Evolutionary conservation across 1,284 basidiomycete genomes (phyloP).

Genomic region (Tilletia horrida): DNA sequence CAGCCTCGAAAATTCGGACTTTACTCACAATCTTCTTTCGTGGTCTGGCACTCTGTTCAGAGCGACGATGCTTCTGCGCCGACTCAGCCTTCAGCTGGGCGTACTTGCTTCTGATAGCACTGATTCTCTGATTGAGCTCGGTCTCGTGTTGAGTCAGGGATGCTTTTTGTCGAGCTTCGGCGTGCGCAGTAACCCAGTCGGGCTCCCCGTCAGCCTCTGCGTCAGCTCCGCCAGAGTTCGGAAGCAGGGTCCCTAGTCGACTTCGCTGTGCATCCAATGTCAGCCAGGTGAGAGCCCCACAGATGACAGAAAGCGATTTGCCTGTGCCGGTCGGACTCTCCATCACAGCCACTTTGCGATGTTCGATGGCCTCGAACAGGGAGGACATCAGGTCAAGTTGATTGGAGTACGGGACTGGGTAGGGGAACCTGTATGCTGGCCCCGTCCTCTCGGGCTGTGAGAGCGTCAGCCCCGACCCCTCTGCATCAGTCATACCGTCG

Average conservation of each 20-base stretch:
- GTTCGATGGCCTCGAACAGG: constrained; percentile 76
- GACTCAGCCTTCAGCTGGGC: constrained; percentile 1
- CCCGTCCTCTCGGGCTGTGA: constrained; percentile 7
- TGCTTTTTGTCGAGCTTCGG: constrained; percentile 35
- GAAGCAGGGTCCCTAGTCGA: constrained; percentile 19
- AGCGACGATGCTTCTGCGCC: neutral
- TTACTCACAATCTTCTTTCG: constrained; percentile 17
- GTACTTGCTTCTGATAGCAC: constrained; percentile 22
- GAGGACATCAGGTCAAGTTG: constrained; percentile 85
- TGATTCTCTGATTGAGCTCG: constrained; percentile 43
- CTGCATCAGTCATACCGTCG: neutral
- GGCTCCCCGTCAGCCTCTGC: constrained; percentile 45
- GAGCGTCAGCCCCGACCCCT: neutral
- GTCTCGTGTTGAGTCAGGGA: constrained; percentile 26
- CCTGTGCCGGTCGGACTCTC: constrained; percentile 60
- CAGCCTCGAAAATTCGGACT: neutral
- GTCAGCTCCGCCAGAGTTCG: neutral
- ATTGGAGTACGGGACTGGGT: constrained; percentile 70
- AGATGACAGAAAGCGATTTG: constrained; percentile 57
- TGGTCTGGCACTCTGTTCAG: neutral
- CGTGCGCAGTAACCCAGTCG: constrained; percentile 57
- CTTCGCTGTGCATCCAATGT: constrained; percentile 40
- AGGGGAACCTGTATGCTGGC: constrained; percentile 40
- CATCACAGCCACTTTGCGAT: constrained; percentile 68
- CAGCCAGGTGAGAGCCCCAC: constrained; percentile 56